Base-by-base conservation (phyloP, 208 protist genomes). In the Trypanosoma avium region DNA sequence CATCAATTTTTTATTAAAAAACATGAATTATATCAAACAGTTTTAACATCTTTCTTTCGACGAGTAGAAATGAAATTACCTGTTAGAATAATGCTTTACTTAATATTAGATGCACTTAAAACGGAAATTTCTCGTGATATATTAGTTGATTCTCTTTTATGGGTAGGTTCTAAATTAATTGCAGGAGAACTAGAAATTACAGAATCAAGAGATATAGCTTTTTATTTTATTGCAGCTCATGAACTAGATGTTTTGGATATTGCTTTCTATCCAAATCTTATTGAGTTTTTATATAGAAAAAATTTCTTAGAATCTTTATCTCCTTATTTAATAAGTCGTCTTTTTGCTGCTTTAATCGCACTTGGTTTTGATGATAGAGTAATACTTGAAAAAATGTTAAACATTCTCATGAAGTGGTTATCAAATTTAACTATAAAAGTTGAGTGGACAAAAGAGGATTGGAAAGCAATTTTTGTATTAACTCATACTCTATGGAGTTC, bases 211-310 rank as follows among this genome's bases (percentile, higher is more conserved):
- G 59, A 60, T 45, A 32, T 60, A 22, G 67, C 60, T 7, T 26
- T 10, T 10, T 73, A 73, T 62, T 58, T 73, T 30, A 36, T 73
- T 55, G 35, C 29, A 7, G 67, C 59, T 17, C 53, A 73, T 61
- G 67, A 73, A 57, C 27, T 73, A 19, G 53, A 48, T 47, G 40
- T 22, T 50, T 26, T 56, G 38, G 24, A 59, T 47, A 54, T 13
- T 30, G 53, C 38, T 38, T 4, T 27, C 13, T 45, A 73, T 61
- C 67, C 59, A 9, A 2, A 21, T 46, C 17, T 73, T 17, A 36
- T 73, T 53, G 45, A 22, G 24, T 17, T 36, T 4, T 32, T 73
- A 56, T 10, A 29, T 13, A 13, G 27, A 3, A 29, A 57, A 43
- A 43, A 67, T 22, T 2, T 1, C n/a, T 19, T 66, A 22, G 32